These are phyloP conservation scores for Ascochyta clinopodiicola DNA, from an alignment of 2,329 filamentous ascomycete species.

Conservation along the genomic window DNA sequence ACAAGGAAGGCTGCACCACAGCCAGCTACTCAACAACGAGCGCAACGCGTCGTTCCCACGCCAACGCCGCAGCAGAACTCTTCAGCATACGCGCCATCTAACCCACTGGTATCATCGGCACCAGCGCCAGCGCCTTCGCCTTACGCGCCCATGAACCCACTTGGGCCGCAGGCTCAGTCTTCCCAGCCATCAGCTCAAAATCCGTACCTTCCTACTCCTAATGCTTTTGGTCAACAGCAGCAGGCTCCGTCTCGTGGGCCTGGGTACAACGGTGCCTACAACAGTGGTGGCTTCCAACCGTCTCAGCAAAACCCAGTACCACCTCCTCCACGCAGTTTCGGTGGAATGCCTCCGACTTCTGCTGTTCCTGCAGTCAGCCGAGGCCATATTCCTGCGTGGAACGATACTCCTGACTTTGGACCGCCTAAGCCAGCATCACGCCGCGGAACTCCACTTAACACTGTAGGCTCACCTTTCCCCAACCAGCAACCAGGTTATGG, in stretches of 20 bases:
- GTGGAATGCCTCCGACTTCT: conserved; percentile 65
- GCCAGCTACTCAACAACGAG: conserved; percentile 48
- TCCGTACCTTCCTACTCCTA: conserved; percentile 47
- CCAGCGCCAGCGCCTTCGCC: conserved; percentile 32
- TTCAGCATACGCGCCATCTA: conserved; percentile 44
- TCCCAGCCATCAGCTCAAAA: conserved; percentile 44
- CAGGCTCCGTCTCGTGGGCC: conserved; percentile 32
- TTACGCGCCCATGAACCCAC: conserved; percentile 36
- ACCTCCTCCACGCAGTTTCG: conserved; percentile 70
- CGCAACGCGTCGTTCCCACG: conserved; percentile 49
- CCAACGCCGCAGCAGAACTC: conserved; percentile 37
- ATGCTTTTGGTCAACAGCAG: conserved; percentile 43
- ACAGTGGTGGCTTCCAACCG: conserved; percentile 48
- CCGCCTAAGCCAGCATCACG: conserved; percentile 73
- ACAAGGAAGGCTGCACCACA: conserved; percentile 67
- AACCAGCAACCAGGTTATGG: conserved; percentile 60
- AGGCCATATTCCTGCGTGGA: conserved; percentile 84
- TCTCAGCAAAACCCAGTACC: conserved; percentile 55
- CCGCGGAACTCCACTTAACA: conserved; percentile 73
- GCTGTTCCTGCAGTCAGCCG: conserved; percentile 70
- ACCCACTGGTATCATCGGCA: conserved; percentile 28
- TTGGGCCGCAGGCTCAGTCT: conserved; percentile 35
- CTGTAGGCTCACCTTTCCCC: conserved; percentile 78
- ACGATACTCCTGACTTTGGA: conserved; percentile 85
- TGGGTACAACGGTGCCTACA: neutral